Base-by-base conservation (phyloP, 768 basidiomycete genomes). In the Suillus luteus region DNA sequence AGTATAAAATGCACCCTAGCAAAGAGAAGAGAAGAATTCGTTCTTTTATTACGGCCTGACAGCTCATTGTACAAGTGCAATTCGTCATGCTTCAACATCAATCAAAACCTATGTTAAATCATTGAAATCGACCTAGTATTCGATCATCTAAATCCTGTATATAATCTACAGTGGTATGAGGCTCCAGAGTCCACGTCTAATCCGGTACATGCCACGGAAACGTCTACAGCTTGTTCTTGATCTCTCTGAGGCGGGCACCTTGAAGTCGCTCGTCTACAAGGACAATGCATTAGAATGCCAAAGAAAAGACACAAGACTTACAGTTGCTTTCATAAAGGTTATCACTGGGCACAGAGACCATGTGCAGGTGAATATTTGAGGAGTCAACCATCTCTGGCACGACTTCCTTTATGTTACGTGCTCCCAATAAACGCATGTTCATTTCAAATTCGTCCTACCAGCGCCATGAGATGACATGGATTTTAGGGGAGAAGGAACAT, bases 381-480 rank as follows among this genome's bases (percentile, higher is more conserved):
- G 87, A 86, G 69, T 96, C 90, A 14, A 96, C 91, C 93, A 96
- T 92, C 52, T 85, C 83, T 1, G 90, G 91, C 4, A 85, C 85
- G 63, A 96, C 79, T 52, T 96, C 92, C 60, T 84, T 83, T 33
- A 96, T 74, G 0, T 85, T 90, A 2, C 81, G 85, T 1, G 93
- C 94, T 8, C 95, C 95, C 33, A 98, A 77, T 1, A 96, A 80
- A 22, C 94, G 88, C 84, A 96, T 83, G 77, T 95, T 93, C 95
- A 96, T 96, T 80, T 95, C 92, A 70, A 97, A 92, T 76, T 97
- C 95, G 71, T 94, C 92, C 92, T 96, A 72, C 11, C 65, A 10
- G 19, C 24, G 10, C 43, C 11, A 27, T 52, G 37, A 38, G 19
- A 55, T 19, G 19, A 24, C 27, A 24, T 22, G 62, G 3, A 19